These are phyloP conservation scores for Cladobotryum protrusum DNA, from an alignment of 2,329 filamentous ascomycete species.

Conservation along the genomic window DNA sequence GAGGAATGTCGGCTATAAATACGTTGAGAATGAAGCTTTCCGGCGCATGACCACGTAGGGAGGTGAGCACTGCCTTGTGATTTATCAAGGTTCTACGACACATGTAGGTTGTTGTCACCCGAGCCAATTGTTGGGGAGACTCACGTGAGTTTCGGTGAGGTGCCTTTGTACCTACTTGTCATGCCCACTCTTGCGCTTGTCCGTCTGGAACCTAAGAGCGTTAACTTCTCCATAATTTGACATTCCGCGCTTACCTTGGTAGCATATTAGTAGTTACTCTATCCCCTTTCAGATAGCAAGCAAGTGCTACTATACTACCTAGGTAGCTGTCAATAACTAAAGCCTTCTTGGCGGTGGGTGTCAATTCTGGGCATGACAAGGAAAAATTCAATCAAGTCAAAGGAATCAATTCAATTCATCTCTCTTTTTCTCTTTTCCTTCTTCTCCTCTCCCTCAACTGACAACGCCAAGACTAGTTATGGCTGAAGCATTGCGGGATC, in stretches of 20 bases:
- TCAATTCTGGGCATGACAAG: too few relatives aligned
- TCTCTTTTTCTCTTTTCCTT: background rate
- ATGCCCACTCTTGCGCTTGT: background rate
- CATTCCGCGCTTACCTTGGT: too few relatives aligned
- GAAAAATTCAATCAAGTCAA: background rate
- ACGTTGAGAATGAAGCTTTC: background rate
- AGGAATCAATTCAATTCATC: background rate
- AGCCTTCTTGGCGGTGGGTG: too few relatives aligned
- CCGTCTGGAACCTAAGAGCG: too few relatives aligned
- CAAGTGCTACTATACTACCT: too few relatives aligned
- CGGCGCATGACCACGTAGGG: background rate
- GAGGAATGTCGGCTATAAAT: background rate
- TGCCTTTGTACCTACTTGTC: background rate
- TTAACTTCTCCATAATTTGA: too few relatives aligned
- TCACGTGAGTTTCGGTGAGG: background rate
- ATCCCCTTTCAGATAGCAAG: too few relatives aligned
- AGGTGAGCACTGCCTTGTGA: background rate
- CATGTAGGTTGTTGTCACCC: background rate
- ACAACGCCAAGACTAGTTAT: slow-evolving; percentile 17
- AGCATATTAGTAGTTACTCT: too few relatives aligned
- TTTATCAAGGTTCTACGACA: background rate
- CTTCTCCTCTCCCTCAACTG: too few relatives aligned
- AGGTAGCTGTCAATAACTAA: too few relatives aligned
- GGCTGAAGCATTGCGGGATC: slow-evolving; percentile 31
- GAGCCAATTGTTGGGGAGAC: slow-evolving; percentile 1